Base-by-base conservation (phyloP, 2,329 filamentous ascomycete species). In the Xylariaceae sp. region DNA sequence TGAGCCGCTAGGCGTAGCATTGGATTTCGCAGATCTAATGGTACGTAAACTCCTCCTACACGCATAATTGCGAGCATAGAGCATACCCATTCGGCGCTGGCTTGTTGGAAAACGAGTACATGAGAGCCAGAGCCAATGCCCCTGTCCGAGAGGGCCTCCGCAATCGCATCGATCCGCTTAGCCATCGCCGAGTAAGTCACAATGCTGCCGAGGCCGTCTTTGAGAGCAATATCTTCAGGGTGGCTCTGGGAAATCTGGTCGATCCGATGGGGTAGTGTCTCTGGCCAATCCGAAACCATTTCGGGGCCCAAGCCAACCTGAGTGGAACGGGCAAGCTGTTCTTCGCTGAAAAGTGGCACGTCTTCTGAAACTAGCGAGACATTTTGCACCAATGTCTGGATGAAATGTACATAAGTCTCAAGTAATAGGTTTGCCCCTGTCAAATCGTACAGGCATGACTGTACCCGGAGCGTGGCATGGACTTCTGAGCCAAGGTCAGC, bases 101-200 rank as follows among this genome's bases (percentile, higher is more conserved):
- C 26, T 3, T 70, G 36, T 21, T 68, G 64, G 36, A 72, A 68
- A 3, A 74, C 68, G 1, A 56, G 65, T 8, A 76, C 64, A 0
- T 49, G 49, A 16, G 56, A 59, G 0, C 63, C 66, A 3, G 5
- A 1, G 1, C 29, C 44, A 5, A 63, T 51, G 1, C 58, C 63
- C 1, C 34, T 47, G 1, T 22, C 53, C 5, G 53, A 5, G 5
- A 76, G 54, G 1, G 64, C 58, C 5, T 55, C 57, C 12, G 67
- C 65, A 30, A 78, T 74, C 0, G 53, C 54, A 4, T 70, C 48
- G 8, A 70, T 62, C 0, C 68, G 67, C 6, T 56, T 15, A 10
- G 45, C 56, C 59, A 76, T 61, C 2, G 68, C 54, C 3, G 12
- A n/a, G 51, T 76, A 77, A 0, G 70, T 74, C 1, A 60, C 21